Conservation (phyloP, 2,329 filamentous ascomycete genomes). For the Moelleriella libera region DNA sequence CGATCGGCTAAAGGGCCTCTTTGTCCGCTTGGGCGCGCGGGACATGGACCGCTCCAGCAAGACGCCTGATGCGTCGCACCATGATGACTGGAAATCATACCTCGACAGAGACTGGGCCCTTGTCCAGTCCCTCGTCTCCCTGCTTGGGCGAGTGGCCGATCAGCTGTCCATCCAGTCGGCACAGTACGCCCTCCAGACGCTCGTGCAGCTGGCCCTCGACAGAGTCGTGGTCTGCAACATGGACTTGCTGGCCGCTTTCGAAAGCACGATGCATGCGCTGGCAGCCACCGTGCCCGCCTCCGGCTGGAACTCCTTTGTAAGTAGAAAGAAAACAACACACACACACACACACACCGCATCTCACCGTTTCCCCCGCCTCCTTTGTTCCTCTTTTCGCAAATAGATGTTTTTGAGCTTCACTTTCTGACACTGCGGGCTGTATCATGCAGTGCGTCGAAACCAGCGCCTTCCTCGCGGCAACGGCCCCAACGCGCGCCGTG, state of each 20-base stretch:
- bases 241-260: conserved; percentile 23
- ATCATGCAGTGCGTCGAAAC: conserved; percentile 32
- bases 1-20: conserved; percentile 34
- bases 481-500: conserved; percentile 32
- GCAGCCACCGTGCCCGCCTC: conserved; percentile 23
- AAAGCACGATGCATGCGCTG: conserved; percentile 28
- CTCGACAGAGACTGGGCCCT: conserved; percentile 29
- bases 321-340: conserved; percentile 7
- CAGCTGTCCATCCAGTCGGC: conserved; percentile 19
- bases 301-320: conserved; percentile 28
- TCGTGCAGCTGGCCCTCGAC: conserved; percentile 43
- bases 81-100: conserved; percentile 12
- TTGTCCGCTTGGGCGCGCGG: conserved; percentile 41
- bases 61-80: conserved; percentile 9
- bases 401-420: too few species aligned
- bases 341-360: too few species aligned
- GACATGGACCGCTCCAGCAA: conserved; percentile 22
- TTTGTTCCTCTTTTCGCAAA: too few species aligned
- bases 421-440: too few species aligned
- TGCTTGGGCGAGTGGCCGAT: conserved; percentile 24
- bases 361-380: too few species aligned
- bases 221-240: conserved; percentile 28
- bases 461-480: conserved; percentile 29
- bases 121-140: conserved; percentile 26
- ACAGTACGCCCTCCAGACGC: conserved; percentile 26